Evolutionary conservation across 306 rosid genomes (phyloP), one percentile per base, ranked within the genome.

Genomic region (Calophaca sinica): DNA sequence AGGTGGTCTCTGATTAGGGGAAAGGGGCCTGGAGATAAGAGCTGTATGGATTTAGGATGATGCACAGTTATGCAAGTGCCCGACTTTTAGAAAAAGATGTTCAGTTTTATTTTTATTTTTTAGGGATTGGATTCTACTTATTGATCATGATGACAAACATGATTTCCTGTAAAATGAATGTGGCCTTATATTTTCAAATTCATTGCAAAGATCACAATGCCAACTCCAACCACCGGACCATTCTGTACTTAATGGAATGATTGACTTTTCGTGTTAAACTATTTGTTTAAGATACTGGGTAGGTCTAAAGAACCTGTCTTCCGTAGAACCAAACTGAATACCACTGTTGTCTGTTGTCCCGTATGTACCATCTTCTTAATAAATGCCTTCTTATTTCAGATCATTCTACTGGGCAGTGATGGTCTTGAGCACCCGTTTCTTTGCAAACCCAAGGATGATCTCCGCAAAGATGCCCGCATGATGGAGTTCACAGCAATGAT

Each of bases 401-500:
- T 94, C 79, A 68, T 94, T 84, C 86, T 94, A 50, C 52, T 88
- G n/a, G 98, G 98, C 46, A 94, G 97, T 81, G 98, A 94, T 46
- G 98, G 98, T 57, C 90, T 81, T 79, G 96, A 88, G 83, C 92
- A 70, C 49, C 93, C 96, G 3, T 91, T 94, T 81, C 93, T 94
- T 42, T 94, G 96, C 88, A 90, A 94, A 86, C 98, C 98, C 32
- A 94, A 94, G 86, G 98, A 94, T 84, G 98, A 91, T 79, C 98
- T 94, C 38, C 91, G 98, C 80, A 94, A 94, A 76, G 98, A 94
- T 85, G 96, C 97, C 49, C 96, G 98, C 70, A 94, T 94, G 98
- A 94, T 94, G 98, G 98, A 94, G 90, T 94, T 94, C 77, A 94
- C 93, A 33, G 98, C 98, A 78, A 94, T 85, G 90, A 91, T 94